These are phyloP conservation scores for Beauveria sp. DNA, from an alignment of 2,329 filamentous ascomycete species.

Conservation along the genomic window DNA sequence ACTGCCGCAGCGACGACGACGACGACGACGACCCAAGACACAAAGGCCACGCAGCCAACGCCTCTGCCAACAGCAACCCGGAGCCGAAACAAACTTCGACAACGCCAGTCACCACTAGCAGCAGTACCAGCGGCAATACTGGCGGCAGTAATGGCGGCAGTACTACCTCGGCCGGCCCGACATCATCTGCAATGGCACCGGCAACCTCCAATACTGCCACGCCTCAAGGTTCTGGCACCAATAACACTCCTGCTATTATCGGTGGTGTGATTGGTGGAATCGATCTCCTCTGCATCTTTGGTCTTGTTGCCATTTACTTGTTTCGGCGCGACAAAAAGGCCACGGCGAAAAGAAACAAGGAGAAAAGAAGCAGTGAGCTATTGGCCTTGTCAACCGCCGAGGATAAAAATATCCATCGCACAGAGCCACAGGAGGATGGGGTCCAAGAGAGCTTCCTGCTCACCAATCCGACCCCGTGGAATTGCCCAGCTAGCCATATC, in stretches of 20 bases:
- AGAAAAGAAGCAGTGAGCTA: not conserved
- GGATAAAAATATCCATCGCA: not conserved
- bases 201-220: not conserved
- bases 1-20: slow-evolving; percentile 7
- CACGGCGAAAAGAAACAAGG: not conserved
- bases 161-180: not conserved
- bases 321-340: slow-evolving; percentile 2
- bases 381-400: not conserved
- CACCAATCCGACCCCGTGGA: not conserved
- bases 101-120: not conserved
- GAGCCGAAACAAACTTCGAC: not conserved
- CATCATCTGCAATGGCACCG: not conserved
- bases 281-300: slow-evolving; percentile 25
- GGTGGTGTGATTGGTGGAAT: slow-evolving; percentile 28
- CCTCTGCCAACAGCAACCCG: not conserved
- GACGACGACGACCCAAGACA: slow-evolving; percentile 5
- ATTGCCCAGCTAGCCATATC: not conserved
- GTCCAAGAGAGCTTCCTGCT: not conserved
- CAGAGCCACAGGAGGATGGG: slow-evolving; percentile 1
- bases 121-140: not conserved
- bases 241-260: slow-evolving; percentile 25
- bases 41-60: slow-evolving; percentile 7
- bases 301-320: slow-evolving; percentile 15
- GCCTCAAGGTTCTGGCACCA: slow-evolving; percentile 1
- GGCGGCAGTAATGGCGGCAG: not conserved